phyloP scores from a whole-genome alignment of 2,329 filamentous ascomycete genomes.

The Helotiales sp. region DNA sequence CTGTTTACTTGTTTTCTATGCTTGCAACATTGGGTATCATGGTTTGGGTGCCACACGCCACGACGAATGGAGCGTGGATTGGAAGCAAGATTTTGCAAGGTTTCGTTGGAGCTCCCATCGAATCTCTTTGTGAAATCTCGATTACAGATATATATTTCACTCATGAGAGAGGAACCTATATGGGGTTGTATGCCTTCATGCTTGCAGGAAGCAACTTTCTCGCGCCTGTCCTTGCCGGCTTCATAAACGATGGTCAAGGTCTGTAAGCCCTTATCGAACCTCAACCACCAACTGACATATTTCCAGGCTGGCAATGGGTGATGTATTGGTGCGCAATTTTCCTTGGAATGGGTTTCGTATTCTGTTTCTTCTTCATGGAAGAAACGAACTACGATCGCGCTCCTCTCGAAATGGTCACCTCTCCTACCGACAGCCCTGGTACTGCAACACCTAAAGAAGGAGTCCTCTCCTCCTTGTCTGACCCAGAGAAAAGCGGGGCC shows the following conservation, averaged over 20 bases:
- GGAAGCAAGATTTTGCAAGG: slow-evolving; percentile 30
- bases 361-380: slow-evolving; percentile 59
- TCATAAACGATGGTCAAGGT: slow-evolving; percentile 46
- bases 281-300: not conserved
- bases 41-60: slow-evolving; percentile 38
- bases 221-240: slow-evolving; percentile 49
- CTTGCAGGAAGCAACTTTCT: slow-evolving; percentile 21
- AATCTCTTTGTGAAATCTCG: slow-evolving; percentile 35
- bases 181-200: slow-evolving; percentile 45
- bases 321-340: slow-evolving; percentile 57
- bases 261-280: not conserved
- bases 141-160: slow-evolving; percentile 43
- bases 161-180: slow-evolving; percentile 43
- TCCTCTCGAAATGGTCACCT: slow-evolving; percentile 13
- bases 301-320: slow-evolving; percentile 47
- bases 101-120: slow-evolving; percentile 31
- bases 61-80: slow-evolving; percentile 40
- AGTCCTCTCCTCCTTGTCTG: not conserved
- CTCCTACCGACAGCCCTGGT: slow-evolving; percentile 6
- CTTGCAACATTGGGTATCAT: slow-evolving; percentile 39
- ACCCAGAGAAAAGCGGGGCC: slow-evolving; percentile 19
- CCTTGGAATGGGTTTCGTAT: slow-evolving; percentile 46
- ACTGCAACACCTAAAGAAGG: slow-evolving; percentile 16
- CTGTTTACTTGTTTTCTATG: slow-evolving; percentile 28
- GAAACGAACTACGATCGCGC: slow-evolving; percentile 49